These are phyloP conservation scores for Gypsophila paniculata DNA, from an alignment of 179 eudicot genomes.

Conservation along the genomic window DNA sequence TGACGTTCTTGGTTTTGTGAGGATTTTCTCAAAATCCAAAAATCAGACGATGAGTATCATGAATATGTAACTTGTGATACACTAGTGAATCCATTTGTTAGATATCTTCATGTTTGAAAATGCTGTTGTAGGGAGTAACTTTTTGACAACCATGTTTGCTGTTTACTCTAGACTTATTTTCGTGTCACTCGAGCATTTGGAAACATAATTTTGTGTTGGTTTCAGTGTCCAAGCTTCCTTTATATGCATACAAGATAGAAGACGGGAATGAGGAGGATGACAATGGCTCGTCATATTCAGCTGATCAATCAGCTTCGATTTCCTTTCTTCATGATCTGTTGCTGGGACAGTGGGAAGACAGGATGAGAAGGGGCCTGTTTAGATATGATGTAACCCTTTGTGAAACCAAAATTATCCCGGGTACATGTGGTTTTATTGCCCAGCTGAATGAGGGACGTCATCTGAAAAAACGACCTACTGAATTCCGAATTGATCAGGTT, in stretches of 20 bases:
- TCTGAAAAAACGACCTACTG: slow-evolving; percentile 88
- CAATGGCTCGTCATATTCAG: slow-evolving; percentile 8
- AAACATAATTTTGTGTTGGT: background rate
- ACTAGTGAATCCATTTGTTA: background rate
- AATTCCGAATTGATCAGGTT: slow-evolving; percentile 82
- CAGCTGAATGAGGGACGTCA: slow-evolving; percentile 94
- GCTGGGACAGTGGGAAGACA: slow-evolving; percentile 84
- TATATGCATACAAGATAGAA: slow-evolving; percentile 66
- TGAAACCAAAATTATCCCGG: slow-evolving; percentile 81
- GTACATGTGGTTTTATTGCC: slow-evolving; percentile 63
- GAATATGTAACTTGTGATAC: background rate
- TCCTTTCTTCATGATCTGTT: slow-evolving; percentile 14
- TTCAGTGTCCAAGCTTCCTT: slow-evolving; percentile 77
- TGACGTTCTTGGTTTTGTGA: background rate
- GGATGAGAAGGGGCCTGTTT: slow-evolving; percentile 78
- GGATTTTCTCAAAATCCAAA: background rate
- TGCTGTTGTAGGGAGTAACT: too few relatives aligned
- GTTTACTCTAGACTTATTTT: background rate
- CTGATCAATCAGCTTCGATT: slow-evolving; percentile 16
- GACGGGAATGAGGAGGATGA: slow-evolving; percentile 52
- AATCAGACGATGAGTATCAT: background rate
- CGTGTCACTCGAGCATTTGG: background rate
- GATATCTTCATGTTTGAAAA: background rate
- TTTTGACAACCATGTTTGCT: too few relatives aligned
- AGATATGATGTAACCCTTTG: slow-evolving; percentile 97